Base-by-base conservation (phyloP, 1,284 basidiomycete genomes). In the Rugosomyces carneus region DNA sequence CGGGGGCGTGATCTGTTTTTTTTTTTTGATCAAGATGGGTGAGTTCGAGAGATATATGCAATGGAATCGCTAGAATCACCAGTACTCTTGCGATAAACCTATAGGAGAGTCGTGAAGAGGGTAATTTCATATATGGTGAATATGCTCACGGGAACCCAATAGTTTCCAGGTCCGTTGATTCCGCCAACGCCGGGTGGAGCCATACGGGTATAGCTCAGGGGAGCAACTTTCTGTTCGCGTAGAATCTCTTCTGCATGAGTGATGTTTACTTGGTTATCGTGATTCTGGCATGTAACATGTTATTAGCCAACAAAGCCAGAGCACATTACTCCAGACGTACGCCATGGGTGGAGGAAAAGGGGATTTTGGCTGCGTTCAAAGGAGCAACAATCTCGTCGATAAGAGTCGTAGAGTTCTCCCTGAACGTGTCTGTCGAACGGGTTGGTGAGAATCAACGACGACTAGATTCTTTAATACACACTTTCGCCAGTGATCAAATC, bases 401-500 rank as follows among this genome's bases (percentile, higher is more conserved):
- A 37, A 78, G 63, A 0, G 54, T 62, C 0, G 75, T 77, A 0
- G 76, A 56, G 44, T 80, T 80, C 42, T 76, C 71, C 43, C 61
- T 70, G 63, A 84, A 84, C 0, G 81, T 80, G 53, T 83, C 81
- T 84, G 20, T 4, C 15, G 36, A 37, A 45, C 24, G n/a, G 18
- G 16, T 27, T n/a, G 29, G 31, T 5, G 50, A 11, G 24, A 34
- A 11, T n/a, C n/a, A n/a, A 46, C 41, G 24, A 2, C n/a, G n/a
- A 45, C 48, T 45, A 1, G 29, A 49, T 21, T 39, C 45, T 26
- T 26, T 36, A 10, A 36, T 16, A 51, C 71, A 43, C 48, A 81
- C 80, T 72, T 63, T 81, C 80, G n/a, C 80, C 81, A 0, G 81
- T 84, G 21, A 84, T 76, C 44, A 81, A 61, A 51, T 84, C 81